Base-by-base conservation (phyloP, 2,329 filamentous ascomycete genomes). In the Diplodia mutila region DNA sequence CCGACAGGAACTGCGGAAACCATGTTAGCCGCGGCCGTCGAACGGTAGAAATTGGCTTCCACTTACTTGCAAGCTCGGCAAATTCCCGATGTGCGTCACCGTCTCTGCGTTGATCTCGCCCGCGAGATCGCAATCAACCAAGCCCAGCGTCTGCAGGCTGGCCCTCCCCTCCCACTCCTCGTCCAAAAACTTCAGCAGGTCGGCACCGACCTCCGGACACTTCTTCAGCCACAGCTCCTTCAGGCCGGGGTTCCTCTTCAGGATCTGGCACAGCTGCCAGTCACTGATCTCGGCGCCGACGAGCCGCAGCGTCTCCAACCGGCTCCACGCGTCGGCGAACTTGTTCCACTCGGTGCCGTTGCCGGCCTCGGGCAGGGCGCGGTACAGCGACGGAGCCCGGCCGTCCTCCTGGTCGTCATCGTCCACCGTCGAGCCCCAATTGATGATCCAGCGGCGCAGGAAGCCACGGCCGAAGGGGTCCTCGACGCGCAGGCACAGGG, bases 401-500 rank as follows among this genome's bases (percentile, higher is more conserved):
- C 16, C 48, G 4, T 32, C 29, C 3, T 34, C 29, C 8, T 29
- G 14, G 51, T 46, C 32, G 18, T 39, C 59, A 25, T 65, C 48
- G 3, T 63, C 63, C 14, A 55, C 61, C 2, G 65, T 67, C 7
- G 29, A 49, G 42, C 65, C 65, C 66, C 66, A 67, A 16, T 63
- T 64, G 34, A 63, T 70, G 2, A 69, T 63, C 51, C 46, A 59
- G 14, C 68, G 54, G 11, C 71, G 70, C 23, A 69, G 66, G 42
- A 73, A 65, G 1, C 65, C 66, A 14, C 72, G 70, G 18, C 70
- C 67, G 8, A 71, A 68, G 2, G 67, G 63, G 16, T 70, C 71
- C 29, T 77, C 75, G 23, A 77, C 70, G 7, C 70, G 71, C 16
- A 79, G 69, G 1, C 70, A 72, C 0, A 79, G 68, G 1, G 67